Base-by-base conservation (phyloP, 768 basidiomycete genomes). In the Boletus huronensis region DNA sequence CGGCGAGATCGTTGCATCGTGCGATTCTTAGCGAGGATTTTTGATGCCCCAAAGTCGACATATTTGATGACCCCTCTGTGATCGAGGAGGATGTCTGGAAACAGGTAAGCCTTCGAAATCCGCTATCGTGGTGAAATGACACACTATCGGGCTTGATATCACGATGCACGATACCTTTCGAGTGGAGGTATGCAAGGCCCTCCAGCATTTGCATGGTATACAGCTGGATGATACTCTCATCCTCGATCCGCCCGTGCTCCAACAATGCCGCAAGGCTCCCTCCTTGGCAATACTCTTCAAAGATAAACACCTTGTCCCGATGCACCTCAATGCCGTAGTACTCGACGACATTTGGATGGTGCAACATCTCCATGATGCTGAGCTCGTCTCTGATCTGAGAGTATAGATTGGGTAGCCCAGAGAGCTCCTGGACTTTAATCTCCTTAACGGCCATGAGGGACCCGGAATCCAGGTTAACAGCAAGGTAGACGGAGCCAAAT, bases 321-420 rank as follows among this genome's bases (percentile, higher is more conserved):
- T 98, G 96, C 2, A 98, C 96, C 72, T 99, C 97, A 61, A 99
- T 95, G 29, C 97, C 97, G 65, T 97, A 97, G 70, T 98, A 99
- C 72, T 98, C 94, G 48, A 98, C 97, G 39, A 98, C 90, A 65
- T 98, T 98, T 23, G 92, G 92, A 72, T 99, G 97, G 58, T 92
- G 90, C 25, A 98, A 79, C 84, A 98, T 88, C 71, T 95, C 93
- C 97, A 99, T 99, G 52, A 99, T 93, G 61, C 84, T 87, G 52
- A 97, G 84, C 73, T 99, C 97, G 68, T 98, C 94, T 69, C 85
- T 88, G 72, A 98, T 97, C 67, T 95, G 91, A 49, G 90, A 81
- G 74, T 93, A 92, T 26, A 98, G 79, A 58, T 84, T 91, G 4
- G 95, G 90, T 48, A 93, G 74, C 19, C 91, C 92, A 6, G 91